These are phyloP conservation scores for Apophysomyces elegans DNA, from an alignment of 371 early-diverging fungal species.

Conservation along the genomic window DNA sequence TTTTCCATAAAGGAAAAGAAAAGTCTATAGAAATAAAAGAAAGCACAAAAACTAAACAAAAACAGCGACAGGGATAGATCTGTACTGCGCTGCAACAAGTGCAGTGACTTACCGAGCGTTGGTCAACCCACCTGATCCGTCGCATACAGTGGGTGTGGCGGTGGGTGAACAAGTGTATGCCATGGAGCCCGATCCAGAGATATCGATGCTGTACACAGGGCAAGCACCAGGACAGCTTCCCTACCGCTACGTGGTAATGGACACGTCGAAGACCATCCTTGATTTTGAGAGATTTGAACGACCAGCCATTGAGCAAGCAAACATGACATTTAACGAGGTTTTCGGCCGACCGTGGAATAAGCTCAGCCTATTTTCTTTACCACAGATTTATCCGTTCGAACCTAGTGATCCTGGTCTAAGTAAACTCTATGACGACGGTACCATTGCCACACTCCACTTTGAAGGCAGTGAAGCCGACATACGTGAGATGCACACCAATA, in stretches of 20 bases:
- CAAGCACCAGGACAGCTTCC: slow-evolving; percentile 19
- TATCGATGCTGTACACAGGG: slow-evolving; percentile 29
- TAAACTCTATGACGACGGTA: slow-evolving; percentile 33
- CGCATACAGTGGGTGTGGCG: slow-evolving; percentile 24
- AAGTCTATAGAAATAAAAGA: no score
- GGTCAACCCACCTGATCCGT: slow-evolving; percentile 13
- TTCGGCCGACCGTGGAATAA: slow-evolving; percentile 42
- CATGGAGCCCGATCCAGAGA: slow-evolving; percentile 14
- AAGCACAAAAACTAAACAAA: neutral
- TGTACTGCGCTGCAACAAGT: neutral
- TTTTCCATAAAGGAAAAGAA: neutral
- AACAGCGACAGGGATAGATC: neutral
- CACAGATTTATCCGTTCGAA: slow-evolving; percentile 24
- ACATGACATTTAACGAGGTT: slow-evolving; percentile 28
- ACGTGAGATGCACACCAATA: slow-evolving; percentile 27
- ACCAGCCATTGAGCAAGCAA: slow-evolving; percentile 29
- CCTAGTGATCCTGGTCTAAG: slow-evolving; percentile 11
- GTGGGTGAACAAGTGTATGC: slow-evolving; percentile 31
- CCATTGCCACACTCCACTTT: slow-evolving; percentile 28
- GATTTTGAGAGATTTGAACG: slow-evolving; percentile 36
- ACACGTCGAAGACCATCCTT: slow-evolving; percentile 13
- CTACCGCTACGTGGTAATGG: slow-evolving; percentile 35
- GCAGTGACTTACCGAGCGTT: slow-evolving; percentile 31
- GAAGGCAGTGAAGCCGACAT: slow-evolving; percentile 20
- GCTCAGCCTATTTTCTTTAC: slow-evolving; percentile 24